phyloP scores from a whole-genome alignment of 1,284 basidiomycete genomes.

The Cryptococcus deneoformans region DNA sequence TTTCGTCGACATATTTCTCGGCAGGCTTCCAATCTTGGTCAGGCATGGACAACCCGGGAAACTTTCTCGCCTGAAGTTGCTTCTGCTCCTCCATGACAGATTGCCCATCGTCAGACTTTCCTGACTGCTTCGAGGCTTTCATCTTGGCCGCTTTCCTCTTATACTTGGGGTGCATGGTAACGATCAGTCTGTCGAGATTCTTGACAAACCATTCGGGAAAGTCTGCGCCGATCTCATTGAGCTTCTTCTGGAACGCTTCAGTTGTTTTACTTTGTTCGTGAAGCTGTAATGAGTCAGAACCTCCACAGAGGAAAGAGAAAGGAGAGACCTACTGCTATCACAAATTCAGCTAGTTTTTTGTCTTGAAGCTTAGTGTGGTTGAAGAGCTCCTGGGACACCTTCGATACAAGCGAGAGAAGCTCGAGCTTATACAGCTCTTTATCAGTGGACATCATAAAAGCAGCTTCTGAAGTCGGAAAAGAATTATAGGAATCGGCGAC shows the following conservation, averaged over 20 bases:
- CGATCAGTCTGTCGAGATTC: slow-evolving; percentile 90
- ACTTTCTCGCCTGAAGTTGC: slow-evolving; percentile 76
- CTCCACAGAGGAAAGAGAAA: background rate
- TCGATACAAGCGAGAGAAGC: slow-evolving; percentile 79
- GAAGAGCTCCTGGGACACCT: slow-evolving; percentile 85
- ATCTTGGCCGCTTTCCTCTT: slow-evolving; percentile 65
- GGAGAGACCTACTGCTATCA: slow-evolving; percentile 60
- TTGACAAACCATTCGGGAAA: slow-evolving; percentile 88
- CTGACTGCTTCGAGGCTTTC: slow-evolving; percentile 31
- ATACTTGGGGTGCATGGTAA: slow-evolving; percentile 94
- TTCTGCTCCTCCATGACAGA: slow-evolving; percentile 55
- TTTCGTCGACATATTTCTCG: slow-evolving; percentile 53
- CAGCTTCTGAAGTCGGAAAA: too few species aligned
- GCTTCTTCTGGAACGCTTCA: slow-evolving; percentile 71
- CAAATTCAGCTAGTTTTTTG: slow-evolving; percentile 91
- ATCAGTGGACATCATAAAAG: slow-evolving; percentile 55
- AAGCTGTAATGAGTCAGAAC: slow-evolving; percentile 49
- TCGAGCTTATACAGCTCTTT: slow-evolving; percentile 88
- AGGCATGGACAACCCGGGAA: slow-evolving; percentile 85
- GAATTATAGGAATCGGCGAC: too few species aligned
- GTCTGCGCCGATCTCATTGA: slow-evolving; percentile 75
- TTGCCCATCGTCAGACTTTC: slow-evolving; percentile 30
- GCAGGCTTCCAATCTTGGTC: slow-evolving; percentile 61
- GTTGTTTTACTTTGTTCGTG: slow-evolving; percentile 72
- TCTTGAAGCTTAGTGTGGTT: slow-evolving; percentile 77